Base-by-base conservation (phyloP, 768 basidiomycete genomes). In the Inosperma sp. region DNA sequence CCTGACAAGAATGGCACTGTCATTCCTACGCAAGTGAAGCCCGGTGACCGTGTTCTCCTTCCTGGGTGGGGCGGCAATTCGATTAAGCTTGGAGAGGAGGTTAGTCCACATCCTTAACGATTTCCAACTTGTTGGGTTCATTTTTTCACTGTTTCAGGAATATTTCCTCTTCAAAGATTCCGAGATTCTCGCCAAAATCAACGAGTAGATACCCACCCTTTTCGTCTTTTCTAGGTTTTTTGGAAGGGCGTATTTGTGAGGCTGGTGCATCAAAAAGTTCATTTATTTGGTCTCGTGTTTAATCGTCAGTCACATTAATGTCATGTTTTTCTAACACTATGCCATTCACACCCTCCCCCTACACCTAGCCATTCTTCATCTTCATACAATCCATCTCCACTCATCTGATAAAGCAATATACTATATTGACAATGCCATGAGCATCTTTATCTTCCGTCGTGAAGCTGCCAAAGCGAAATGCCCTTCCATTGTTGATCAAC, bases 41-140 rank as follows among this genome's bases (percentile, higher is more conserved):
- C 87, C 14, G 95, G 95, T 31, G 96, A 98, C 73, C 79, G 88
- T 8, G 94, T 98, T 13, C 76, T 99, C 45, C 74, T 99, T 4
- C 95, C 96, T 10, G 91, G 90, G 5, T 99, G 95, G 90, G 96
- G 96, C 46, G 96, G 96, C 9, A 93, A 84, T 64, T 67, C 89
- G 13, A 93, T 99, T 70, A 99, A 99, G 73, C 82, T 98, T 41
- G 94, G 93, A 33, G 96, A 98, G 21, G 94, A 97, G 67, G 95
- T 93, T 62, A 53, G 87, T 78, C 53, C 85, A 77, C 17, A 44
- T 31, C n/a, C n/a, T n/a, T n/a, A n/a, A n/a, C n/a, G 37, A 39
- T 27, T 49, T 40, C 29, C 6, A 47, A 25, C 17, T 47, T 0
- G 9, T 22, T 39, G 9, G 34, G 46, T 39, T 41, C 36, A 40